A percentile compares a stretch with the other conserved stretches of the same genome.
Conservation (phyloP, 2,329 filamentous ascomycete species). For the Lachnellula subtilissima region DNA sequence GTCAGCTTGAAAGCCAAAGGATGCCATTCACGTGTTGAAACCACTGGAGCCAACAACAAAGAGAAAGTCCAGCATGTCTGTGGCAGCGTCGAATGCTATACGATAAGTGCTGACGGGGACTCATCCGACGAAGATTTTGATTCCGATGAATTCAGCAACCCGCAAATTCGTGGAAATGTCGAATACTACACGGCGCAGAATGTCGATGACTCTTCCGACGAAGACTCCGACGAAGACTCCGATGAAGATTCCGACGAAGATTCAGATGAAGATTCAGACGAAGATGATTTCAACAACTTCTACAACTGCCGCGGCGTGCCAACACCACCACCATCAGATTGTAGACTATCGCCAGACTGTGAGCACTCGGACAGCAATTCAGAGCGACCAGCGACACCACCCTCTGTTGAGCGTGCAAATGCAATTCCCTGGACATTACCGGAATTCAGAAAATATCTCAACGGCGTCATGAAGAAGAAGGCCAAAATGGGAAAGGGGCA, state of each 20-base stretch:
- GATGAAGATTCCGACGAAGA: neutral
- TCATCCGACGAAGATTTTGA: no score
- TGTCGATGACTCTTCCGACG: neutral
- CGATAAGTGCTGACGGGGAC: no score
- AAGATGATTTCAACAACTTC: neutral
- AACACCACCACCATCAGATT: neutral
- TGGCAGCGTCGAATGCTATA: no score
- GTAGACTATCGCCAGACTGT: neutral
- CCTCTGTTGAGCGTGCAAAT: neutral
- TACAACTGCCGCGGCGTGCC: neutral
- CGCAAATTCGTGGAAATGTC: no score
- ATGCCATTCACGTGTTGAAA: no score
- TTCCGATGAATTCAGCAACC: no score
- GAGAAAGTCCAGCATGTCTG: no score
- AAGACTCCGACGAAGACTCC: neutral
- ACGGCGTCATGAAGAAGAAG: neutral
- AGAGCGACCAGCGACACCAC: no score
- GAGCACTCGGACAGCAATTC: neutral
- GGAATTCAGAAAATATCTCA: neutral
- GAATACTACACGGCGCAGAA: no score
- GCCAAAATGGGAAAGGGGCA: neutral
- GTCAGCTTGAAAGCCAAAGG: no score
- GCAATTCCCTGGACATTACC: neutral
- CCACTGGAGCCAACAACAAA: no score
- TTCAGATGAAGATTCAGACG: neutral